Conservation (phyloP, 768 basidiomycete species). For the Leucocoprinus leucothites region DNA sequence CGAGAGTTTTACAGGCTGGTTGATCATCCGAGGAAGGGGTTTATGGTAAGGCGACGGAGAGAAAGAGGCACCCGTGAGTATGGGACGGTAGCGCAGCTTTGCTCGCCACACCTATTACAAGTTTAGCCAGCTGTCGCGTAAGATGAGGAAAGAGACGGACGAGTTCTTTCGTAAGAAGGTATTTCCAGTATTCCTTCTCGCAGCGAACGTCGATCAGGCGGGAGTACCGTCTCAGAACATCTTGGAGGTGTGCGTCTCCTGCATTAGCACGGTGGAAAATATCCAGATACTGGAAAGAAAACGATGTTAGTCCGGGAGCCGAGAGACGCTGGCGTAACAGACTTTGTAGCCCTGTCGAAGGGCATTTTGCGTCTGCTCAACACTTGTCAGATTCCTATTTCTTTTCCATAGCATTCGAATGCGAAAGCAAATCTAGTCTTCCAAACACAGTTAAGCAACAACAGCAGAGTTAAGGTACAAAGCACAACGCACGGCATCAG, state of each 20-base stretch:
- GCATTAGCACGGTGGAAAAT: conserved; percentile 48
- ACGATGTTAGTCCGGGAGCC: not conserved
- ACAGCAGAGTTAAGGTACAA: not conserved
- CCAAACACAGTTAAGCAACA: conserved; percentile 1
- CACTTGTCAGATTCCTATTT: conserved; percentile 52
- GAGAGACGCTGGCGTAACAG: conserved; percentile 16
- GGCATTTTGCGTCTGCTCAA: conserved; percentile 40
- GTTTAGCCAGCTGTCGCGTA: not conserved
- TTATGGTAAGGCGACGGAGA: conserved; percentile 59
- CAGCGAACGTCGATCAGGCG: conserved; percentile 49
- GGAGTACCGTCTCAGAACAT: conserved; percentile 55
- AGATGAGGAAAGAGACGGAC: conserved; percentile 32
- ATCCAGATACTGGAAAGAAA: conserved; percentile 50
- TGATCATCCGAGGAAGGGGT: conserved; percentile 77
- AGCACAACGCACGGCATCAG: conserved; percentile 44
- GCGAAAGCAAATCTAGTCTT: conserved; percentile 53
- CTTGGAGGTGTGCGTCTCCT: conserved; percentile 46
- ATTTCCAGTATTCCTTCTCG: conserved; percentile 46
- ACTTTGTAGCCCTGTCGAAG: conserved; percentile 60
- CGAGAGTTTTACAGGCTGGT: conserved; percentile 71
- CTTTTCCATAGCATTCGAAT: conserved; percentile 51
- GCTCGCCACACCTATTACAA: conserved; percentile 50
- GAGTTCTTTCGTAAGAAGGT: conserved; percentile 45
- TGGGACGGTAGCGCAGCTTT: conserved; percentile 54
- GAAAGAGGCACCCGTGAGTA: conserved; percentile 70